Evolutionary conservation across 768 basidiomycete genomes (phyloP), one percentile per base, ranked within the genome.

Genomic region (Cystobasidium ongulense): DNA sequence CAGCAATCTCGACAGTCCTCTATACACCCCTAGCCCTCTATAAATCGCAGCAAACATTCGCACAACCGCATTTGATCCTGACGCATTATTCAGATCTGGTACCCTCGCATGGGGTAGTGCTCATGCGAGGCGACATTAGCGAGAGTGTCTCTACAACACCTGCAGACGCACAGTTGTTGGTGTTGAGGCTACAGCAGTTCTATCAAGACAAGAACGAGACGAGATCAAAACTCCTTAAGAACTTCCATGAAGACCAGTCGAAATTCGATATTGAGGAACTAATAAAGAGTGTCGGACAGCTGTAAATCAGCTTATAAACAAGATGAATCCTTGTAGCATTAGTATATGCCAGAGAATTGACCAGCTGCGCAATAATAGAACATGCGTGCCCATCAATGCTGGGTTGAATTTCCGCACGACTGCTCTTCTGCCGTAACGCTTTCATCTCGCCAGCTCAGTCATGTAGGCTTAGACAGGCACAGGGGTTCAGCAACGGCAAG

Each of bases 21-120:
- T 95, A 95, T 83, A 93, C 96, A 0, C 90, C 94, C 1, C 84
- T 98, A 52, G 88, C 90, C 76, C 95, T 97, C 82, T 99, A 91
- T 86, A 95, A 96, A 81, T 82, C 87, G 72, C 88, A 89, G 46
- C 85, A 85, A 65, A 85, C 88, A 21, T 97, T 89, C 80, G 90
- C 96, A 7, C 93, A 92, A 3, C 94, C 95, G 0, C 90, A 92
- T 79, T 85, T 99, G 29, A 89, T 90, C 27, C 78, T 97, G 43
- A 97, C 94, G 2, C 87, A 91, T 81, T 97, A 98, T 81, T 89
- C 94, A 63, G 94, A 98, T 78, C 82, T 99, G 4, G 86, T 88
- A 0, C 81, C 85, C 31, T 87, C 89, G 2, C 92, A 97, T 78
- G 88, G 87, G 13, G 80, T 90, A 54, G 91, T 97, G 1, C 86